Evolutionary conservation across 2,329 filamentous ascomycete species (phyloP).

Genomic region (Bipolaris victoriae): DNA sequence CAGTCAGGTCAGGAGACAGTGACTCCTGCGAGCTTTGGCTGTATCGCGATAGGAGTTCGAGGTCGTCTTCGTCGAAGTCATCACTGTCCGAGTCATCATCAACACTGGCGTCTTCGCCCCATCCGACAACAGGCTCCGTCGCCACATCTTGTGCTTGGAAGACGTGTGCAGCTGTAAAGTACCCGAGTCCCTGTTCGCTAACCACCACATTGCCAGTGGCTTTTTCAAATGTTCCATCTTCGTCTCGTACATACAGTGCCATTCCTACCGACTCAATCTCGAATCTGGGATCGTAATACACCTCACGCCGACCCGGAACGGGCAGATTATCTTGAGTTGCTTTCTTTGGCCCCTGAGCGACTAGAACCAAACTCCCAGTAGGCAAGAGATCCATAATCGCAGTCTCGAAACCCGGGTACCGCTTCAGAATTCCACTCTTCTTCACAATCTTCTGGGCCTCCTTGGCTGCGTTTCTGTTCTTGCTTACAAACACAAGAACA

Average conservation of each 20-base stretch:
- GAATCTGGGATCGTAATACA: background rate
- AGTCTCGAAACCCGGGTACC: background rate
- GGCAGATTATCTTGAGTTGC: background rate
- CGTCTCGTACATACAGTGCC: background rate
- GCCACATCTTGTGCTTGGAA: background rate
- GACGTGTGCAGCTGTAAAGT: background rate
- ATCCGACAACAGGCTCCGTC: background rate
- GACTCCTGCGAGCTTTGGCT: background rate
- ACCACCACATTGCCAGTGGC: background rate
- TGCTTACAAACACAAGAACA: background rate
- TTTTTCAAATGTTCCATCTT: background rate
- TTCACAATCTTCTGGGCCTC: background rate
- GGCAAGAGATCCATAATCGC: background rate
- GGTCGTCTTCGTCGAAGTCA: background rate
- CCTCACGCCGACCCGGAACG: background rate
- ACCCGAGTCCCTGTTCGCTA: background rate
- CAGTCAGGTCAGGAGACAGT: background rate
- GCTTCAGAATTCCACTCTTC: background rate
- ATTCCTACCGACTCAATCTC: background rate
- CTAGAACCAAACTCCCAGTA: background rate
- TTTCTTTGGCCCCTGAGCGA: background rate
- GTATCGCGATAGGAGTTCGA: background rate
- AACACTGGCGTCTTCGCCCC: background rate
- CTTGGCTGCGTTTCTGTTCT: background rate
- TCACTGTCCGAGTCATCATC: background rate